Conservation (phyloP, 805 yeast genomes). For the Saccharomycopsis javanensis region DNA sequence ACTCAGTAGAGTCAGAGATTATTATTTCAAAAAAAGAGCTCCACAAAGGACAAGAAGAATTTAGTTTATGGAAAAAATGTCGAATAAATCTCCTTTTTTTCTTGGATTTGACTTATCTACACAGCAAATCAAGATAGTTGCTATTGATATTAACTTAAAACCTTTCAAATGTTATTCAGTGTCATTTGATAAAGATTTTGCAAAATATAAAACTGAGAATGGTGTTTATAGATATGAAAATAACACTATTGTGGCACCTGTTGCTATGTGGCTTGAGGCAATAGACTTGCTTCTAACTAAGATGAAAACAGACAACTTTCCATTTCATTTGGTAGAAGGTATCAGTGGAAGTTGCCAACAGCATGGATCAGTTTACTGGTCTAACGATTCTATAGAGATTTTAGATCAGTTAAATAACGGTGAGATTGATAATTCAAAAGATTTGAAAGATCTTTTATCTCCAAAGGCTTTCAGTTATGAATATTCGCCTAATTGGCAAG, state of each 20-base stretch:
- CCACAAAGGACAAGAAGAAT: background rate
- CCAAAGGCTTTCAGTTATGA: slow-evolving; percentile 49
- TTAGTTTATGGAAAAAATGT: background rate
- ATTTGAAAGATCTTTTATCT: slow-evolving; percentile 39
- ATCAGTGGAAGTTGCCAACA: slow-evolving; percentile 87
- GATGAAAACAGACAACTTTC: slow-evolving; percentile 43
- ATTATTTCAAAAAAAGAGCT: no score
- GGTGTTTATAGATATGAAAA: slow-evolving; percentile 51
- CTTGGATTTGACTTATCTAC: slow-evolving; percentile 84
- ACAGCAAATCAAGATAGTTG: slow-evolving; percentile 75
- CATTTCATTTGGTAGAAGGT: slow-evolving; percentile 50
- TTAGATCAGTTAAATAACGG: slow-evolving; percentile 31
- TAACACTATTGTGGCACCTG: slow-evolving; percentile 68
- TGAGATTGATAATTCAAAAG: slow-evolving; percentile 8
- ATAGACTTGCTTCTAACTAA: slow-evolving; percentile 50
- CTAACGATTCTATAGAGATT: slow-evolving; percentile 34
- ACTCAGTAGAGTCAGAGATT: no score
- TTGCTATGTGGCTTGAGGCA: slow-evolving; percentile 85
- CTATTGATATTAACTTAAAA: slow-evolving; percentile 43
- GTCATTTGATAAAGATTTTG: slow-evolving; percentile 60
- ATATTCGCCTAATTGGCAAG: slow-evolving; percentile 90
- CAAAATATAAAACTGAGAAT: slow-evolving; percentile 53
- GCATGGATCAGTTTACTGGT: slow-evolving; percentile 85
- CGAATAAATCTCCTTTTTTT: slow-evolving; percentile 22
- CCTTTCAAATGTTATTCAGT: slow-evolving; percentile 51